phyloP scores from a whole-genome alignment of 352 stramenopile species.

The Saprolegnia diclina region DNA sequence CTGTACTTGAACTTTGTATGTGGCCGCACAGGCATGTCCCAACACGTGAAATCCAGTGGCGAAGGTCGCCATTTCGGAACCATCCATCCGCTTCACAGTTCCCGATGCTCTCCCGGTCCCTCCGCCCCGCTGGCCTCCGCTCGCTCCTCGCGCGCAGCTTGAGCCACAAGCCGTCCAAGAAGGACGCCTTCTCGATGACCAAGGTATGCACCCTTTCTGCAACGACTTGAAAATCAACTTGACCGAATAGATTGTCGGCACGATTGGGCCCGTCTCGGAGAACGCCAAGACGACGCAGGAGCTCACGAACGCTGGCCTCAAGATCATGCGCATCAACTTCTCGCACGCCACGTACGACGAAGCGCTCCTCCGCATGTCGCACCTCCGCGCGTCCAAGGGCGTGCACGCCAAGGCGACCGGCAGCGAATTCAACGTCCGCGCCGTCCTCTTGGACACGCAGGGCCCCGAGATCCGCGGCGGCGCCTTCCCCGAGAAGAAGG shows the following conservation, averaged over 20 bases:
- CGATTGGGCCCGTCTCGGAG: slow-evolving; percentile 86
- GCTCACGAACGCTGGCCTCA: slow-evolving; percentile 82
- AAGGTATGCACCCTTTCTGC: slow-evolving; percentile 36
- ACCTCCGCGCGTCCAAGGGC: slow-evolving; percentile 67
- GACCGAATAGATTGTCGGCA: slow-evolving; percentile 82
- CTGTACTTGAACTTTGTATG: slow-evolving; percentile 1
- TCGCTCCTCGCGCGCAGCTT: slow-evolving; percentile 5
- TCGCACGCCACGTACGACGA: slow-evolving; percentile 90
- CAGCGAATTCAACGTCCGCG: slow-evolving; percentile 82
- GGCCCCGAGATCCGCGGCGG: slow-evolving; percentile 93
- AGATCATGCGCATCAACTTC: slow-evolving; percentile 94
- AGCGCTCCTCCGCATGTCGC: slow-evolving; percentile 62
- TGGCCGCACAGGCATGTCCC: background rate
- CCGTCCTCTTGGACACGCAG: slow-evolving; percentile 92
- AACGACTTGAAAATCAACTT: background rate
- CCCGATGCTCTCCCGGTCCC: slow-evolving; percentile 2
- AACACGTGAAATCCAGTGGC: slow-evolving; percentile 11
- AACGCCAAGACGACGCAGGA: slow-evolving; percentile 67
- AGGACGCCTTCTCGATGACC: slow-evolving; percentile 71
- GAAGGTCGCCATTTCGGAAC: background rate
- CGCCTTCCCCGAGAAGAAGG: slow-evolving; percentile 84
- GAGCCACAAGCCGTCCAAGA: slow-evolving; percentile 4
- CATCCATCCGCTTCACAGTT: background rate
- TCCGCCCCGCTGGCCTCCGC: background rate
- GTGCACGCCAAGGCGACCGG: slow-evolving; percentile 57